These are phyloP conservation scores for Colletotrichum costaricense DNA, from an alignment of 2,329 filamentous ascomycete genomes.

Conservation along the genomic window DNA sequence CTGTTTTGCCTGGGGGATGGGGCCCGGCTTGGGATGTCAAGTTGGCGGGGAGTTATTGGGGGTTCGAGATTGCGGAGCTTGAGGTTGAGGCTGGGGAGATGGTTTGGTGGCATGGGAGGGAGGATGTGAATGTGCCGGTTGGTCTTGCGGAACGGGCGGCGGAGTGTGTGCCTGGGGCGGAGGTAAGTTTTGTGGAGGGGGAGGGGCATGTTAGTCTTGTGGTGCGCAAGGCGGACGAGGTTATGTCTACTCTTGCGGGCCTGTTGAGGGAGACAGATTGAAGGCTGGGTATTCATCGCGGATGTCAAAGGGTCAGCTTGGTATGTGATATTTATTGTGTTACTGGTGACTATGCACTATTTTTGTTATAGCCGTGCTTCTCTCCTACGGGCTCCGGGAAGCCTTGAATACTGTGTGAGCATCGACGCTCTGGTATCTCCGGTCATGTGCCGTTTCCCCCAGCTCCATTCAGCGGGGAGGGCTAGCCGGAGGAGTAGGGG, in stretches of 20 bases:
- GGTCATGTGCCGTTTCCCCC: neutral
- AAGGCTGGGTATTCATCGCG: too few species aligned
- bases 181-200: neutral
- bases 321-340: neutral
- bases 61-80: slow-evolving; percentile 45
- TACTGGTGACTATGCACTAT: neutral
- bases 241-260: neutral
- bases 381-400: neutral
- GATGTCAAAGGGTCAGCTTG: too few species aligned
- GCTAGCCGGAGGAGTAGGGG: slow-evolving; percentile 6
- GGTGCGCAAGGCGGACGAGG: neutral
- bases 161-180: neutral
- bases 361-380: neutral
- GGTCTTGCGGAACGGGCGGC: slow-evolving; percentile 34
- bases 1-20: slow-evolving; percentile 32
- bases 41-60: slow-evolving; percentile 43
- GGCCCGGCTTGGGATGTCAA: slow-evolving; percentile 43
- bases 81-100: slow-evolving; percentile 38
- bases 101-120: slow-evolving; percentile 47
- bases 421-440: neutral
- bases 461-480: neutral
- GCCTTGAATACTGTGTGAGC: neutral
- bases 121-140: slow-evolving; percentile 46
- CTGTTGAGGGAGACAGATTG: neutral
- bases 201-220: neutral